Evolutionary conservation across 805 yeast genomes (phyloP).

Genomic region (Priceomyces melissophilus): DNA sequence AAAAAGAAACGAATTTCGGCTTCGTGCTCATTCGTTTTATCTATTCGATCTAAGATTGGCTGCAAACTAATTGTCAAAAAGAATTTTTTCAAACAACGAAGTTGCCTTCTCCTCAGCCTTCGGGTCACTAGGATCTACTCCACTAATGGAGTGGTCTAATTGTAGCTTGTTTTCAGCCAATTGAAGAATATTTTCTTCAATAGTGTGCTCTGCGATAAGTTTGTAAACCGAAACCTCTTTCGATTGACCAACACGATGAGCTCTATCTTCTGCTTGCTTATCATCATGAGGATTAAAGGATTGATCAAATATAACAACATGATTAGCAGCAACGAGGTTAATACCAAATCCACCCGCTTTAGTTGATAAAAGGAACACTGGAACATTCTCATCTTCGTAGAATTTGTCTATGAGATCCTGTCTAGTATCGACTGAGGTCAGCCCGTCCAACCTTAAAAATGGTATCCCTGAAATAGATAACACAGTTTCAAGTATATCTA

Average conservation of each 20-base stretch:
- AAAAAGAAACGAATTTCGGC: constrained; percentile 1
- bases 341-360: constrained; percentile 99
- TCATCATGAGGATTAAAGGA: constrained; percentile 98
- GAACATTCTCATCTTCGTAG: constrained; percentile 75
- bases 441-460: constrained; percentile 89
- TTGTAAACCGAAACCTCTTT: constrained; percentile 78
- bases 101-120: constrained; percentile 52
- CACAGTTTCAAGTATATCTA: constrained; percentile 81
- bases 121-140: constrained; percentile 33
- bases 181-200: constrained; percentile 84
- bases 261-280: constrained; percentile 97
- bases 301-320: constrained; percentile 87
- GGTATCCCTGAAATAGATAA: constrained; percentile 60
- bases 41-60: constrained; percentile 5
- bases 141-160: constrained; percentile 64
- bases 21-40: constrained; percentile 1
- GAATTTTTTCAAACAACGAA: constrained; percentile 46
- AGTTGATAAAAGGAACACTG: constrained; percentile 85
- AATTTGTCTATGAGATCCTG: constrained; percentile 89
- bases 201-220: constrained; percentile 66
- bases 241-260: constrained; percentile 95
- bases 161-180: constrained; percentile 90
- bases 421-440: constrained; percentile 86
- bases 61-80: constrained; percentile 28
- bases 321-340: constrained; percentile 91